Evolutionary conservation across 768 basidiomycete genomes (phyloP).

Genomic region (Suillus brevipes): DNA sequence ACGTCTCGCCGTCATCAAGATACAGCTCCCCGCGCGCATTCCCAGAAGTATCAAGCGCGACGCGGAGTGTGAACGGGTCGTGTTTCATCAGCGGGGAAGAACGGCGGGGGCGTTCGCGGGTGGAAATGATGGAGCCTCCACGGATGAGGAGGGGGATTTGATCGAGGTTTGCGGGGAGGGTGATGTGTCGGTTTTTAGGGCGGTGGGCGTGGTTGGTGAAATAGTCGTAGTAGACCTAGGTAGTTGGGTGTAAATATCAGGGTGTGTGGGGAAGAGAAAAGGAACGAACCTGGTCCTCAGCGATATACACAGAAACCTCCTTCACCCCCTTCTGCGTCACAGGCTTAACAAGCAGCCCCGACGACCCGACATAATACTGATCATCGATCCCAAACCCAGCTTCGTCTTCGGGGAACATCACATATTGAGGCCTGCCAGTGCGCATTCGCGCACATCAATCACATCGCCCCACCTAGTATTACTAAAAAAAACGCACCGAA

Average conservation of each 20-base stretch:
- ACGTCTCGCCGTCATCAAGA: slow-evolving; percentile 87
- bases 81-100: slow-evolving; percentile 51
- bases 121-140: slow-evolving; percentile 87
- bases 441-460: background rate
- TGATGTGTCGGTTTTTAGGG: slow-evolving; percentile 54
- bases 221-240: slow-evolving; percentile 82
- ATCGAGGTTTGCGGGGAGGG: slow-evolving; percentile 76
- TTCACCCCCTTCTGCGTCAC: slow-evolving; percentile 73
- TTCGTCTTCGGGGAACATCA: slow-evolving; percentile 87
- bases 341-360: slow-evolving; percentile 90
- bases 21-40: slow-evolving; percentile 84
- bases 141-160: slow-evolving; percentile 85
- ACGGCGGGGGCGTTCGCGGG: slow-evolving; percentile 83
- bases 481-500: slow-evolving; percentile 57
- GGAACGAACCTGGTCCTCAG: slow-evolving; percentile 71
- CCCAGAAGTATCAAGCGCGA: slow-evolving; percentile 65
- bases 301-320: slow-evolving; percentile 75
- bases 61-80: background rate
- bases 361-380: slow-evolving; percentile 88
- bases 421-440: slow-evolving; percentile 97
- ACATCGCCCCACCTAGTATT: background rate
- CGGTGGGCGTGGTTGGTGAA: background rate
- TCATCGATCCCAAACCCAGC: slow-evolving; percentile 88
- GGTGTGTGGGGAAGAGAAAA: background rate
- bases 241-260: background rate